Base-by-base conservation (phyloP, 2,329 filamentous ascomycete species). In the Plenodomus biglobosus region DNA sequence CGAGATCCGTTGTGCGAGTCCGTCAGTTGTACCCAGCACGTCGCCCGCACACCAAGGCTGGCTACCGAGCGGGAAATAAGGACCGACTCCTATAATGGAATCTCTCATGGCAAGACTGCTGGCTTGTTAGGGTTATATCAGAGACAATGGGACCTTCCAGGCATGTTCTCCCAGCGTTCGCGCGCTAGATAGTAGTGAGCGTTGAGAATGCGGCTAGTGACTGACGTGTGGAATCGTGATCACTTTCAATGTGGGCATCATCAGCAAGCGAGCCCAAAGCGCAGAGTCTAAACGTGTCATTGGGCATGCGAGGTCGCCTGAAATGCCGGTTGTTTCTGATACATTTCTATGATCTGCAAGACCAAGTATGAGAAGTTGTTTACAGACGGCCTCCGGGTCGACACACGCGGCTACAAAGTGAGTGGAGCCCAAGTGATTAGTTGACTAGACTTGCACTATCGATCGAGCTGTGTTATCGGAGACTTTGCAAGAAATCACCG, bases 1-100 rank as follows among this genome's bases (percentile, higher is more conserved):
- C 64, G 47, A 63, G 56, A 64, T 64, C 55, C 46, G 52, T 56
- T 64, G 64, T 68, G 56, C 62, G 63, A 67, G 65, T 66, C 60
- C 41, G 44, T 34, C 13, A 30, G 38, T 24, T 22, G 46, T 40
- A 53, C 36, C 47, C 36, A 42, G 47, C 40, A 44, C 40, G 41
- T 40, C 32, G 39, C 49, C 45, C 46, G 42, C 20, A 44, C 39
- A 45, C 32, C 30, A 46, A 35, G 35, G 34, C 49, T 36, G 45
- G 40, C 35, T 46, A 21, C 27, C 42, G 18, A 45, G 27, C 49
- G 46, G 43, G 48, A 44, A 36, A 32, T 22, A 35, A 43, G 43
- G 45, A 37, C 42, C 27, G 27, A 32, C 15, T 32, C 27, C 27
- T 11, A 32, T 3, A 32, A 32, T 32, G 16, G 20, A 48, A 30